Conservation (phyloP, 169 alveolate species). For the Plasmodium relictum region DNA sequence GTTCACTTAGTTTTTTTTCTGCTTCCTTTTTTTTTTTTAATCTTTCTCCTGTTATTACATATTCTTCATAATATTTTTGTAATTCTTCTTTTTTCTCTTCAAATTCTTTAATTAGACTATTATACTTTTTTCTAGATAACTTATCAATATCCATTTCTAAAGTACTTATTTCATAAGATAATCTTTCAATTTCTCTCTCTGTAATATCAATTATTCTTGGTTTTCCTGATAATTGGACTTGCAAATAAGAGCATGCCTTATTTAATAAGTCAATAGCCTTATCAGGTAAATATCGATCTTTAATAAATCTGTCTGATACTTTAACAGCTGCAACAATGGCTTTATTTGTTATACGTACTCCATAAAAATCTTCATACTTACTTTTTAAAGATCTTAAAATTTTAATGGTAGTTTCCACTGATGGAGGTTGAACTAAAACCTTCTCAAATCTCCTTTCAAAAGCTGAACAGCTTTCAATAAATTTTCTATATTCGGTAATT, state of each 20-base stretch:
- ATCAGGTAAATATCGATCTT: constrained; percentile 79
- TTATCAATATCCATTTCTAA: constrained; percentile 74
- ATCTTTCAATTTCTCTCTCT: constrained; percentile 72
- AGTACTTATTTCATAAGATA: constrained; percentile 60
- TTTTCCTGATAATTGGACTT: constrained; percentile 71
- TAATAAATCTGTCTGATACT: constrained; percentile 76
- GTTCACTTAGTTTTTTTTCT: constrained; percentile 55
- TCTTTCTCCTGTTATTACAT: constrained; percentile 57
- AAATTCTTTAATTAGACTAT: constrained; percentile 56
- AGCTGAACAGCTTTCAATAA: constrained; percentile 79
- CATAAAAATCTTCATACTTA: constrained; percentile 73
- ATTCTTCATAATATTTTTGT: constrained; percentile 64
- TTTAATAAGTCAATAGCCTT: constrained; percentile 81
- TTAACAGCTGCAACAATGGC: constrained; percentile 79
- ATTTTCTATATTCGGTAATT: constrained; percentile 77
- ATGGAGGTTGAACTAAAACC: constrained; percentile 75
- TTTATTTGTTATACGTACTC: constrained; percentile 74
- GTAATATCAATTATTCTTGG: constrained; percentile 72
- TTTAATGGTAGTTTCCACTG: constrained; percentile 66
- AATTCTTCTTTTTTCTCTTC: constrained; percentile 56
- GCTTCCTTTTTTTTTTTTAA: constrained; percentile 53
- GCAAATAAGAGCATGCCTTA: constrained; percentile 78
- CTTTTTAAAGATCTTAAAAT: constrained; percentile 78
- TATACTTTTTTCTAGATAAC: constrained; percentile 57
- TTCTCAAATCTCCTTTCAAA: constrained; percentile 82